phyloP scores from a whole-genome alignment of 306 rosid genomes.

The Lablab purpureus region DNA sequence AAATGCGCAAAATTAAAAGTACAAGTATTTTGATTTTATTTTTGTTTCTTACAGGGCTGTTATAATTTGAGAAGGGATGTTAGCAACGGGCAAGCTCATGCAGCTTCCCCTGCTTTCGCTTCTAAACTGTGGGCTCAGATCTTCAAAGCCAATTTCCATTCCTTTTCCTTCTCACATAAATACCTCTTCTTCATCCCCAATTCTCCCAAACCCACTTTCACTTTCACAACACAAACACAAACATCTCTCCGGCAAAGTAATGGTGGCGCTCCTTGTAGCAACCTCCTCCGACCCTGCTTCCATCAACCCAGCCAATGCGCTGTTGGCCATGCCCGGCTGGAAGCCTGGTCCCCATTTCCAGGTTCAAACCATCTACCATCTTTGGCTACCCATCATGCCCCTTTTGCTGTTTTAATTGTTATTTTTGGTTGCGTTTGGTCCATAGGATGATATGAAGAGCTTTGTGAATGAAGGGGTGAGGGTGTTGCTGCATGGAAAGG shows the following conservation, averaged over 20 bases:
- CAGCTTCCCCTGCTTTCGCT: not conserved
- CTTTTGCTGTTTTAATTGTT: not conserved
- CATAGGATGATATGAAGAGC: conserved; percentile 66
- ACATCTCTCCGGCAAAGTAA: conserved; percentile 14
- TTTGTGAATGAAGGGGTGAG: conserved; percentile 66
- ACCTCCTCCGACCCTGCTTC: conserved; percentile 89
- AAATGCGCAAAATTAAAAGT: no score
- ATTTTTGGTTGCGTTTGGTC: not conserved
- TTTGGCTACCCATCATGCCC: not conserved
- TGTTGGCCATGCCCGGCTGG: conserved; percentile 83
- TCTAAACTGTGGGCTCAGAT: conserved; percentile 17
- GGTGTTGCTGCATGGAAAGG: conserved; percentile 61
- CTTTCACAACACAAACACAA: not conserved
- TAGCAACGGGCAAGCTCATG: not conserved
- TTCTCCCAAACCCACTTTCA: not conserved
- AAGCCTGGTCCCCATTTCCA: conserved; percentile 63
- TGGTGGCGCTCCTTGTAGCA: conserved; percentile 87
- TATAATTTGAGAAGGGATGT: no score
- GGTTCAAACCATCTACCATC: conserved; percentile 48
- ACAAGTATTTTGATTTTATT: no score
- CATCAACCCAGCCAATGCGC: conserved; percentile 83
- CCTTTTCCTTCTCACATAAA: not conserved
- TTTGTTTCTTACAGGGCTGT: no score
- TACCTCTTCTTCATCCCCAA: not conserved
- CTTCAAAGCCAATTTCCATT: conserved; percentile 23